Conservation (phyloP, 2,329 filamentous ascomycete genomes). For the Fusarium ramigenum region DNA sequence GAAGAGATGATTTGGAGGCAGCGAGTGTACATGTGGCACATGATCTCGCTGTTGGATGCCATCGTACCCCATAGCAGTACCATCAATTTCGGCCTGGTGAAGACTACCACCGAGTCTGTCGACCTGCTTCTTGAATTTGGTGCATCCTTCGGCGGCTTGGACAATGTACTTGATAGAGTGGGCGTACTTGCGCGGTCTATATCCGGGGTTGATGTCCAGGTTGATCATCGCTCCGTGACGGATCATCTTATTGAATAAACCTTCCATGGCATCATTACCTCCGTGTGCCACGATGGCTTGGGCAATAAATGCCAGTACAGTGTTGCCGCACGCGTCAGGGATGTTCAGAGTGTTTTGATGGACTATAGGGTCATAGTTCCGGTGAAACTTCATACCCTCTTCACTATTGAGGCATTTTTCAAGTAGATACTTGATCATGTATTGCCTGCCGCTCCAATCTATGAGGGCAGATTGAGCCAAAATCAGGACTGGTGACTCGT, state of each 20-base stretch:
- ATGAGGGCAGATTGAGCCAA: neutral
- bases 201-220: neutral
- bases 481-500: neutral
- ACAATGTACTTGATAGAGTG: neutral
- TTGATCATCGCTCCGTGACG: neutral
- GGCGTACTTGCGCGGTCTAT: neutral
- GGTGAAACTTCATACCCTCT: neutral
- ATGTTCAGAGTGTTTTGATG: neutral
- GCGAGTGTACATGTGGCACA: neutral
- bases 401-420: neutral
- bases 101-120: neutral
- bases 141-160: neutral
- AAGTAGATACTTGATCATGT: neutral
- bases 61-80: neutral
- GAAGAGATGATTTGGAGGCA: neutral
- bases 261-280: neutral
- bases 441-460: neutral
- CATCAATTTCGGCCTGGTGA: neutral
- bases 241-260: neutral
- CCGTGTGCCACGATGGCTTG: neutral
- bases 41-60: neutral
- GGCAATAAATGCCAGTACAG: neutral
- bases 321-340: neutral
- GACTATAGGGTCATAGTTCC: neutral
- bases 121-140: neutral